A percentile compares a stretch with the other conserved stretches of the same genome.
Conservation (phyloP, 2,329 filamentous ascomycete species). For the Pseudonectria foliicola region DNA sequence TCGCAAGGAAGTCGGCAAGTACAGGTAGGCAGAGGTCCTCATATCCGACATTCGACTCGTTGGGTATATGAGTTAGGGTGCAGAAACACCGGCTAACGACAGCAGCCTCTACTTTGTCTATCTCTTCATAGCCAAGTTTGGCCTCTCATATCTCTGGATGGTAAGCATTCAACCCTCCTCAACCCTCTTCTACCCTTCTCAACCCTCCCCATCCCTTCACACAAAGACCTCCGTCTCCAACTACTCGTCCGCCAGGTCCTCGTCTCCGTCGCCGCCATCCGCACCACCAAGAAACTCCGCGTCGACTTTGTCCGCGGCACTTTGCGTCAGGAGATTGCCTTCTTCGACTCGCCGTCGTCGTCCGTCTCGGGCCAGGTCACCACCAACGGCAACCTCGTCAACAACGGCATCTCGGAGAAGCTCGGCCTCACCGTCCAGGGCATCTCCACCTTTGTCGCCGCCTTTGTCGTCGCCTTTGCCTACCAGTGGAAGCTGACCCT, state of each 20-base stretch:
- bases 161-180: conserved; percentile 27
- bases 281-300: conserved; percentile 29
- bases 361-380: conserved; percentile 41
- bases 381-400: conserved; percentile 40
- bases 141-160: conserved; percentile 47
- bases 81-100: too few relatives aligned
- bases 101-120: conserved; percentile 49
- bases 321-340: conserved; percentile 45
- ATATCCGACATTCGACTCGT: too few relatives aligned
- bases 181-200: too few relatives aligned
- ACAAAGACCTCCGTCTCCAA: too few relatives aligned
- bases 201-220: too few relatives aligned
- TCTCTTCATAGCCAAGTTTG: conserved; percentile 48
- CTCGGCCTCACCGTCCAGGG: conserved; percentile 35
- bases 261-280: conserved; percentile 31
- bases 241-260: conserved; percentile 20
- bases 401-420: conserved; percentile 39
- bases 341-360: conserved; percentile 42
- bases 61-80: too few relatives aligned
- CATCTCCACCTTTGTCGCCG: conserved; percentile 31
- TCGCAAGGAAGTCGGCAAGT: conserved; percentile 39
- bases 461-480: conserved; percentile 33
- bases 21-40: conserved; percentile 26
- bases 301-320: conserved; percentile 31
- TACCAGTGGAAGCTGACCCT: conserved; percentile 36